A percentile compares a stretch with the other conserved stretches of the same genome.
phyloP scores from a whole-genome alignment of 176 grass and related monocot species.

The sorghum (Sorghum bicolor) region DNA sequence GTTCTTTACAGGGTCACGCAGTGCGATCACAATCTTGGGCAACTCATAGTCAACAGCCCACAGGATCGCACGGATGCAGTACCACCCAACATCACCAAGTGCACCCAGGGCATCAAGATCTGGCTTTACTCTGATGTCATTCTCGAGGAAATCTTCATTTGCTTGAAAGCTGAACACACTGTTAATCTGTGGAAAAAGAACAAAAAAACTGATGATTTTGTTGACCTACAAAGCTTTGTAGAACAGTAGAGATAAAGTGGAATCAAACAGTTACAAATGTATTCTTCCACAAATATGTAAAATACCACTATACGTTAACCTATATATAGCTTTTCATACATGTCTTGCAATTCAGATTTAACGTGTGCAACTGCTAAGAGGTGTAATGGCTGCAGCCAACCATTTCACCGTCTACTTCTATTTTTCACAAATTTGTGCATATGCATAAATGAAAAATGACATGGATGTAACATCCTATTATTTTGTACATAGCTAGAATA shows the following conservation, averaged over 20 bases:
- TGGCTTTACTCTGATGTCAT: too few relatives aligned
- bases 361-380: not conserved
- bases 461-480: not conserved
- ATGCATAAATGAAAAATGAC: not conserved
- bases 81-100: conserved; percentile 74
- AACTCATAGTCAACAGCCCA: conserved; percentile 68
- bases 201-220: not conserved
- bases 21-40: conserved; percentile 50
- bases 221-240: not conserved
- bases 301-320: not conserved
- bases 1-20: conserved; percentile 35
- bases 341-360: conserved; percentile 1
- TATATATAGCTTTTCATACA: conserved; percentile 4
- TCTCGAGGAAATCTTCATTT: conserved; percentile 11
- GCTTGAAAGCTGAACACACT: conserved; percentile 38
- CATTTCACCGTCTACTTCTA: not conserved
- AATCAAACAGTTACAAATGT: not conserved
- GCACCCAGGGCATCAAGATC: conserved; percentile 68
- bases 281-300: not conserved
- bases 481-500: too few relatives aligned
- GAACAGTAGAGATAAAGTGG: not conserved
- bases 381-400: not conserved
- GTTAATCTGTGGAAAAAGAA: conserved; percentile 50
- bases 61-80: conserved; percentile 63
- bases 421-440: not conserved